Base-by-base conservation (phyloP, 2,329 filamentous ascomycete genomes). In the Colletotrichum sublineola region DNA sequence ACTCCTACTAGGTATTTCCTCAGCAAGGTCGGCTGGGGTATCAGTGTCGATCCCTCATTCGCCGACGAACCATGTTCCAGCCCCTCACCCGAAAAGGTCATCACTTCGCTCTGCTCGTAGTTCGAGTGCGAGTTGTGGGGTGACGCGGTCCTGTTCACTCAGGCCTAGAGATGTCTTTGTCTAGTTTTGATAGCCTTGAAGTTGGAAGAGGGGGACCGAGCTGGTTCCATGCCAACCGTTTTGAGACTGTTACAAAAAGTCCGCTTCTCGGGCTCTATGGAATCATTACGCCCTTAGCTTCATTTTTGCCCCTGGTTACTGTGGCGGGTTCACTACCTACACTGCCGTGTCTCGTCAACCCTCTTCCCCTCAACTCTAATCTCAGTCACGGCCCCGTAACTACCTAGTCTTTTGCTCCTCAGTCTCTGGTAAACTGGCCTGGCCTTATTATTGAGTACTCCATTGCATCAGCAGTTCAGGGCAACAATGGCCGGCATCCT, bases 401-500 rank as follows among this genome's bases (percentile, higher is more conserved):
- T 3, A n/a, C 9, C 6, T 3, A 9, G 3, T 36, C 33, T 1
- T 29, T 18, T 55, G 29, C 18, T 33, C 31, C 14, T 29, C n/a
- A 20, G 24, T 11, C 18, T 20, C 31, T 70, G 15, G 8, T 14
- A 8, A 2, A 31, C 38, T 20, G 1, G 9, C 29, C 33, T 53
- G 24, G 14, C 20, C 20, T 11, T 11, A 52, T 15, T 11, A 12
- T 33, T 11, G 61, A 3, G 5, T 36, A 7, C 11, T 4, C 53
- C 20, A 12, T 29, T 24, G 29, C 18, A 9, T 2, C 4, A 63
- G 15, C 12, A 44, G 11, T 14, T 14, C 46, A 42, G n/a, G 12
- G 6, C 5, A n/a, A 18, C 24, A 38, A 73, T 75, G 74, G 68
- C 69, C 36, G 64, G 74, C 29, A 33, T 68, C 24, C 61, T 75